Percentiles rank a stretch among this genome's conserved stretches.
Conservation (phyloP, 352 stramenopile species). For the Globisporangium camurandrum region DNA sequence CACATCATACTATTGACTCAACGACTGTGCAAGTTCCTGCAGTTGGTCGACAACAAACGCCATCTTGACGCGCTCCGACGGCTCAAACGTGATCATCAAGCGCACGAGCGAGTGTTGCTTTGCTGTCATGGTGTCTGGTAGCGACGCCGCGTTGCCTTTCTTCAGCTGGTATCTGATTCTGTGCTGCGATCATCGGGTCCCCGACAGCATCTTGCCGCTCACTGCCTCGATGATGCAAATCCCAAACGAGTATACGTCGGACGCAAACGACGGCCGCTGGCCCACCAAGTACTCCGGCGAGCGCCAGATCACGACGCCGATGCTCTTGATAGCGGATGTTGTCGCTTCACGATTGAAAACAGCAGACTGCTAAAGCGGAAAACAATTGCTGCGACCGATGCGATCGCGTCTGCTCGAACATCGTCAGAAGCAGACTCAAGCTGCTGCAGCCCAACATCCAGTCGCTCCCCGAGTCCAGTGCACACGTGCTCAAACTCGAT, state of each 20-base stretch:
- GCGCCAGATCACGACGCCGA: not conserved
- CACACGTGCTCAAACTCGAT: not conserved
- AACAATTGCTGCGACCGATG: not conserved
- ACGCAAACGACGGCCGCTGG: not conserved
- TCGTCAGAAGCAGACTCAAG: not conserved
- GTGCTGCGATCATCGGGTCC: not conserved
- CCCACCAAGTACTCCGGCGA: not conserved
- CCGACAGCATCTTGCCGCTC: not conserved
- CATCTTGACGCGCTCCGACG: not conserved
- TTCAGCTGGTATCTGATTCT: not conserved
- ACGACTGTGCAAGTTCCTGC: not conserved
- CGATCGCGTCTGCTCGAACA: not conserved
- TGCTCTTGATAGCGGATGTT: not conserved
- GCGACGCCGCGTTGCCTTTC: not conserved
- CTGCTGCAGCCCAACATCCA: not conserved
- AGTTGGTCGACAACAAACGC: not conserved
- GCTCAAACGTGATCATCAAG: not conserved
- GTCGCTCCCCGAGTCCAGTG: not conserved
- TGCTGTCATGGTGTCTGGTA: not conserved
- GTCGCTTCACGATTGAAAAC: not conserved
- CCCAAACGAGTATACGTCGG: conserved; percentile 3
- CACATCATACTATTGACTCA: not conserved
- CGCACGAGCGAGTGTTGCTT: not conserved
- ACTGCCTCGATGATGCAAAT: conserved; percentile 27
- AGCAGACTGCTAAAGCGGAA: conserved; percentile 2